A percentile compares a stretch with the other conserved stretches of the same genome.
These are phyloP conservation scores for Mucor racemosus DNA, from an alignment of 371 early-diverging fungal species.

Conservation along the genomic window DNA sequence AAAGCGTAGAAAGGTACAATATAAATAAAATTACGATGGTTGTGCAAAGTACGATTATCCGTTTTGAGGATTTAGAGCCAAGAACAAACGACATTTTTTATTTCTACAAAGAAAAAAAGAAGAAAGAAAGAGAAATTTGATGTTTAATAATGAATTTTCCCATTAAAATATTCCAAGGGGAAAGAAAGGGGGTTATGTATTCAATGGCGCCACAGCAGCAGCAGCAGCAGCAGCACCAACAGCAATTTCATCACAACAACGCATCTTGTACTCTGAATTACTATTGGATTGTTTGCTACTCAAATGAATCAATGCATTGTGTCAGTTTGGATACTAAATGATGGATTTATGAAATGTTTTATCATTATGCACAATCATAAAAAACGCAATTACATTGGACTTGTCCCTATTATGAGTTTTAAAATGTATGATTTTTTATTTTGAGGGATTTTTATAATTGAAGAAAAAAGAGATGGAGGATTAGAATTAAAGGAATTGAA, in stretches of 20 bases:
- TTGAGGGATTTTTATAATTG: neutral
- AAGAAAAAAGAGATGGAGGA: too few relatives aligned
- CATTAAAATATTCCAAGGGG: neutral
- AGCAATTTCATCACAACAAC: too few relatives aligned
- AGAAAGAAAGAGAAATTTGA: neutral
- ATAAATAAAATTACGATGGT: constrained; percentile 9
- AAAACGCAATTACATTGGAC: neutral
- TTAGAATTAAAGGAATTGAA: neutral
- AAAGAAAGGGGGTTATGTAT: neutral
- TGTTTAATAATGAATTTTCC: neutral
- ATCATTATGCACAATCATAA: neutral
- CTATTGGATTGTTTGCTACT: neutral
- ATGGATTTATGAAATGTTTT: neutral
- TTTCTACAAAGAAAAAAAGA: neutral
- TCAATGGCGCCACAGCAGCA: neutral
- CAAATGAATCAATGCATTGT: neutral
- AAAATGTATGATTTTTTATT: neutral
- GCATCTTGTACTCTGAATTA: too few relatives aligned
- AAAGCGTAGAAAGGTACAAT: neutral
- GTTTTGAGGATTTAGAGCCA: constrained; percentile 2
- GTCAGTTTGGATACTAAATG: neutral
- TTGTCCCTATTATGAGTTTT: neutral
- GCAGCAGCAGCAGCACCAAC: neutral
- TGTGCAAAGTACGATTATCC: constrained; percentile 6
- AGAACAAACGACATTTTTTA: constrained; percentile 1